These are phyloP conservation scores for Mangifera indica DNA, from an alignment of 345 rosid genomes.

Conservation along the genomic window DNA sequence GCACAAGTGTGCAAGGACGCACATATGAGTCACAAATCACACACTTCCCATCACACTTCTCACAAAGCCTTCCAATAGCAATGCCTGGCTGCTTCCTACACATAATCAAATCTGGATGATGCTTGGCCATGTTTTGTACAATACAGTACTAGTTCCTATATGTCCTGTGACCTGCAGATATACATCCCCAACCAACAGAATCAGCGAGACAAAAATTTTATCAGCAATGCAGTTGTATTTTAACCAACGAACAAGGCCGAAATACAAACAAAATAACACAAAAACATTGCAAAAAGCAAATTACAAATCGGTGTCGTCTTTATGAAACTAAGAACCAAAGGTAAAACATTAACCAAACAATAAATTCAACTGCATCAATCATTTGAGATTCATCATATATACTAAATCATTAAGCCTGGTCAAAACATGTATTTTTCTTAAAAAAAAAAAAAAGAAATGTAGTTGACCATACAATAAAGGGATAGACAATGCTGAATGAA, in stretches of 20 bases:
- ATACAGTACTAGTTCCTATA: constrained; percentile 2
- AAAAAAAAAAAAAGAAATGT: too few species aligned
- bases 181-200: neutral
- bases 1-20: constrained; percentile 48
- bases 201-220: neutral
- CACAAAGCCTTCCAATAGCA: constrained; percentile 47
- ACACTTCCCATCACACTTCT: constrained; percentile 48
- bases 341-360: neutral
- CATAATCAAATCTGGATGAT: constrained; percentile 54
- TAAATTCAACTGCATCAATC: neutral
- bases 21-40: constrained; percentile 48
- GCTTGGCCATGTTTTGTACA: constrained; percentile 40
- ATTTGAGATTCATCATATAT: neutral
- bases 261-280: neutral
- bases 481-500: too few species aligned
- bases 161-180: constrained; percentile 13
- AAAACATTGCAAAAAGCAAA: neutral
- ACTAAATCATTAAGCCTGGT: too few species aligned
- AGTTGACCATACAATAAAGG: too few species aligned
- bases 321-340: neutral
- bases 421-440: too few species aligned
- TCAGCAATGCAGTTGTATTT: neutral
- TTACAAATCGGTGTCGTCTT: too few species aligned
- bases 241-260: neutral
- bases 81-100: constrained; percentile 52